Evolutionary conservation across 2,329 filamentous ascomycete genomes (phyloP), one percentile per base, ranked within the genome.

Genomic region (Clarireedia monteithiana): DNA sequence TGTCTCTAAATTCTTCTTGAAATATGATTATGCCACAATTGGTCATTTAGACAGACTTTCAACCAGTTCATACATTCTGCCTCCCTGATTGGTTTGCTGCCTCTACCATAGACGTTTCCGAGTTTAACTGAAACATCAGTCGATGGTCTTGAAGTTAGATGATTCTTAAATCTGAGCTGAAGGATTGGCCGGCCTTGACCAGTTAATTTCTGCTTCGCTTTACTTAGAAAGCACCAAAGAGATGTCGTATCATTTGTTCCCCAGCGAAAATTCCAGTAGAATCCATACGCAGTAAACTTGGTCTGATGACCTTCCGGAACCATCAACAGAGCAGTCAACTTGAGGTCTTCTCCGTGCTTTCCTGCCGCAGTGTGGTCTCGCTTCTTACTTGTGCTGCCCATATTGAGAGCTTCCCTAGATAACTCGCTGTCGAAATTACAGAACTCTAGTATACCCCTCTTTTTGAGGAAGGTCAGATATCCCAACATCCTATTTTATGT

Each of bases 261-360:
- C 34, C 64, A 60, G 2, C 38, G 17, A 20, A 69, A 61, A 1
- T 48, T 63, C 63, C 62, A 68, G 42, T 60, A 58, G 36, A 26
- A 46, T 12, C 27, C 20, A 2, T 40, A 53, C 14, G 50, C 40
- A 1, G 40, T 53, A 39, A 64, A 63, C 10, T 39, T 59, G 4
- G 65, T 58, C 2, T 48, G 51, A 39, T 66, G 59, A 5, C 58
- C 57, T 24, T 60, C 44, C 0, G 65, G 59, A n/a, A 60, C 50
- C 62, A 69, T 63, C 0, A 67, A 57, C 1, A 68, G 55, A 2
- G 66, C 59, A 14, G 60, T 66, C 23, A 67, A 27, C 48, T 69
- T 69, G 53, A 66, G 64, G 2, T 64, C 64, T 54, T 69, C 65
- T 2, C 67, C 67, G 45, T 68, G 62, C 6, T 44, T 58, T 9